These are phyloP conservation scores for Pseudogymnoascus sp. DNA, from an alignment of 2,329 filamentous ascomycete genomes.

Conservation along the genomic window DNA sequence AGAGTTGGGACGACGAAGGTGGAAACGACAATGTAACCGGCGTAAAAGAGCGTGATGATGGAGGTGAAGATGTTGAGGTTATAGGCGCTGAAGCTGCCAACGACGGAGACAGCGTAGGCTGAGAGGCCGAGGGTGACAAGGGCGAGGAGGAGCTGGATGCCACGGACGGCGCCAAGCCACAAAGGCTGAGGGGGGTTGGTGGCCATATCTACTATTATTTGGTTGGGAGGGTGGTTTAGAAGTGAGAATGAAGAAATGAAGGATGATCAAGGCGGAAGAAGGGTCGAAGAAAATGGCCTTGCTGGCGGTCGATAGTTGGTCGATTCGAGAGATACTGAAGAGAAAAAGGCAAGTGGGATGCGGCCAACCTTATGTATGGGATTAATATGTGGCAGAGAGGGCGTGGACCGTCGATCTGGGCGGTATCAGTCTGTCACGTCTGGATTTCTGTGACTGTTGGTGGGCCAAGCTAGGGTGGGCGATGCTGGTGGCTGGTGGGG, in stretches of 20 bases:
- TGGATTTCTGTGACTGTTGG: background rate
- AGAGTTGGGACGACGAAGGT: background rate
- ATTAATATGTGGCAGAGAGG: background rate
- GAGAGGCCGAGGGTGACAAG: background rate
- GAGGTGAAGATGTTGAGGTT: conserved; percentile 1
- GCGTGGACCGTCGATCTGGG: background rate
- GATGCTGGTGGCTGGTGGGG: conserved; percentile 3
- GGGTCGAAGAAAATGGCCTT: background rate
- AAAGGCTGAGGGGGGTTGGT: background rate
- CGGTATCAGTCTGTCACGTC: background rate
- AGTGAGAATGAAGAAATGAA: background rate
- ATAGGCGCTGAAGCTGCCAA: background rate
- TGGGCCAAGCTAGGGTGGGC: background rate
- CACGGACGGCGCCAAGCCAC: background rate
- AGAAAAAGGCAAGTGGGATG: background rate
- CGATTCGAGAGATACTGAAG: background rate
- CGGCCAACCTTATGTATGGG: background rate
- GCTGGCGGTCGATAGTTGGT: background rate
- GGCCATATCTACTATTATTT: background rate
- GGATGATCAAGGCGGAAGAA: background rate
- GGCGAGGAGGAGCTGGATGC: background rate
- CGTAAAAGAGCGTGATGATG: background rate
- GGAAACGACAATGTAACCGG: background rate
- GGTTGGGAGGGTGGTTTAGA: background rate
- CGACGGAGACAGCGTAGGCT: background rate